Base-by-base conservation (phyloP, 169 alveolate genomes). In the Neospora caninum region DNA sequence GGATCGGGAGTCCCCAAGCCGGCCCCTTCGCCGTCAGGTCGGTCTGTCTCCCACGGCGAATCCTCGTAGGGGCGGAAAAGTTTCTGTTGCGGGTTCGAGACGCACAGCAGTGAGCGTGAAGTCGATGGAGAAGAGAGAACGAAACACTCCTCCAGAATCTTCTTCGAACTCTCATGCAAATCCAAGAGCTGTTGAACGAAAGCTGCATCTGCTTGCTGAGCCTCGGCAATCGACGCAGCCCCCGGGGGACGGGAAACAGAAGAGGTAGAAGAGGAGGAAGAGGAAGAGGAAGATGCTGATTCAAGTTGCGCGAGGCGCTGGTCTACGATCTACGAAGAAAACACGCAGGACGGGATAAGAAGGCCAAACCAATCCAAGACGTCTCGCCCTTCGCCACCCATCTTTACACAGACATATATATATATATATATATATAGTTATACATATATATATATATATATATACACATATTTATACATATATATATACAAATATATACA, bases 111-210 rank as follows among this genome's bases (percentile, higher is more conserved):
- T 0, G 86, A 78, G 29, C 49, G 45, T 16, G 49, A 78, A n/a
- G 49, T 7, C 7, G 67, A 2, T 58, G 95, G 91, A 54, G 95
- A 29, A 69, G 88, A 82, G 39, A 82, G 67, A 13, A 43, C 41
- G 43, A 93, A 93, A 88, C 95, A 93, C 82, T 93, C 95, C 53
- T 73, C 88, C 38, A 93, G 86, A 36, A 88, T 80, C 34, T 91
- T 43, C 92, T 93, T 93, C 58, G 88, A 93, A 31, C 54, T 36
- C 64, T 80, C 95, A 80, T 93, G 95, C 42, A 93, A 41, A 64
- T 93, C 95, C 91, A 93, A 41, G 49, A 93, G 86, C 80, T 92
- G 80, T 88, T 93, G 94, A 80, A 93, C 93, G 88, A 93, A 93
- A 7, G 94, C 89, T 49, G 93, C 95, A 53, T 91, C 82, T 53